Base-by-base conservation (phyloP, 208 protist species). In the Wallacemonas sp. region DNA sequence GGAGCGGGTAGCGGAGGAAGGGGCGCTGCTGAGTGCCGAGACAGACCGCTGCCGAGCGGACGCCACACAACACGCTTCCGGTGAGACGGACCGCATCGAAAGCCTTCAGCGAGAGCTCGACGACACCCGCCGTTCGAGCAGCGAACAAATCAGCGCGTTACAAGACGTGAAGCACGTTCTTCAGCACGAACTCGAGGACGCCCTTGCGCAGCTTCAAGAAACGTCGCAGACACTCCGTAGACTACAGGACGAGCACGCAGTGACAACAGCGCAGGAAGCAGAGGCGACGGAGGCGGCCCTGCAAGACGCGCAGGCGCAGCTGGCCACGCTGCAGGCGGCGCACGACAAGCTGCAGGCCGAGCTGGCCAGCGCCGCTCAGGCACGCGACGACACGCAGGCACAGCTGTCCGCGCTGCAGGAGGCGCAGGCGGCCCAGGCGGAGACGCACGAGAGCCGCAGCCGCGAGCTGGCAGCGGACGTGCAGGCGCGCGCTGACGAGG, bases 71-170 rank as follows among this genome's bases (percentile, higher is more conserved):
- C n/a, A n/a, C n/a, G n/a, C n/a, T n/a, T n/a, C n/a, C n/a, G n/a
- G n/a, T n/a, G n/a, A n/a, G n/a, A n/a, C n/a, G n/a, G n/a, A n/a
- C n/a, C n/a, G n/a, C 52, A 62, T 76, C 32, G 22, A 66, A 21
- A 76, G 52, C 0, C 64, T 76, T 0, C 71, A 76, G 29, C 32
- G 8, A 0, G 63, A 63, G 0, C 48, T 76, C 9, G n/a, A 2
- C 3, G 42, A 67, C 21, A 58, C n/a, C n/a, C n/a, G n/a, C n/a
- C n/a, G n/a, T n/a, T n/a, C n/a, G n/a, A n/a, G n/a, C n/a, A n/a
- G n/a, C n/a, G n/a, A n/a, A n/a, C n/a, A n/a, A n/a, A n/a, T n/a
- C n/a, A n/a, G n/a, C n/a, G n/a, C n/a, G n/a, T n/a, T n/a, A n/a
- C n/a, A n/a, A n/a, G n/a, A n/a, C n/a, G n/a, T n/a, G n/a, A n/a